A percentile compares a stretch with the other conserved stretches of the same genome.
phyloP scores from a whole-genome alignment of 2,329 filamentous ascomycete genomes.

The Huntiella decipiens region DNA sequence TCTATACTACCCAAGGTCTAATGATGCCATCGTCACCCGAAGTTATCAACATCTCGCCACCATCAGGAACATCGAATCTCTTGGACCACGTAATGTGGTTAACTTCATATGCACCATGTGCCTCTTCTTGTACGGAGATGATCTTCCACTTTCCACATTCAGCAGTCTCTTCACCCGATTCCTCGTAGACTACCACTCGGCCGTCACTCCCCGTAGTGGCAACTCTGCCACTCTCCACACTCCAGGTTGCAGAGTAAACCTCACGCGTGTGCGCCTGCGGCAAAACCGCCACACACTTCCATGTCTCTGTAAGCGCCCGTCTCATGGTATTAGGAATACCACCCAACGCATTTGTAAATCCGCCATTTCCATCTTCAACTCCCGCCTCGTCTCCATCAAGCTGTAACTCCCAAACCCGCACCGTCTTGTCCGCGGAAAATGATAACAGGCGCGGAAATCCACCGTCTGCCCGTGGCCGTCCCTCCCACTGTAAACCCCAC shows the following conservation, averaged over 20 bases:
- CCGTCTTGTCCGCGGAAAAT: conserved; percentile 66
- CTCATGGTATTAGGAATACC: conserved; percentile 78
- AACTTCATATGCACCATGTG: conserved; percentile 82
- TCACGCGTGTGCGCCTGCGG: conserved; percentile 61
- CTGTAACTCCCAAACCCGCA: conserved; percentile 61
- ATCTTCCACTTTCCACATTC: conserved; percentile 42
- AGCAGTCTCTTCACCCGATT: conserved; percentile 20
- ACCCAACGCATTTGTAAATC: conserved; percentile 25
- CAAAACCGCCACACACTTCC: conserved; percentile 59
- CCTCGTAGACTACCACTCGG: conserved; percentile 58
- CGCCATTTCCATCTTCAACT: conserved; percentile 18
- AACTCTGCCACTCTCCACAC: conserved; percentile 52
- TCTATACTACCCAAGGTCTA: conserved; percentile 50
- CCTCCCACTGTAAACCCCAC: conserved; percentile 68
- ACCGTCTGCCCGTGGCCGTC: conserved; percentile 19
- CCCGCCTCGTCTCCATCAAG: conserved; percentile 19
- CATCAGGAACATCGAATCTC: conserved; percentile 46
- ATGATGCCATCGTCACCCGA: conserved; percentile 86
- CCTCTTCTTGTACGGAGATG: conserved; percentile 47
- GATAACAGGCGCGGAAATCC: conserved; percentile 49
- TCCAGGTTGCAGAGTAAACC: conserved; percentile 76
- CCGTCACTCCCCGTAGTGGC: conserved; percentile 86
- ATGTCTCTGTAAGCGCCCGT: conserved; percentile 57
- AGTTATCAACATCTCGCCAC: conserved; percentile 62
- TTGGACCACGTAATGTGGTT: conserved; percentile 84